phyloP scores from a whole-genome alignment of 768 basidiomycete genomes.

The Kwoniella newhampshirensis region DNA sequence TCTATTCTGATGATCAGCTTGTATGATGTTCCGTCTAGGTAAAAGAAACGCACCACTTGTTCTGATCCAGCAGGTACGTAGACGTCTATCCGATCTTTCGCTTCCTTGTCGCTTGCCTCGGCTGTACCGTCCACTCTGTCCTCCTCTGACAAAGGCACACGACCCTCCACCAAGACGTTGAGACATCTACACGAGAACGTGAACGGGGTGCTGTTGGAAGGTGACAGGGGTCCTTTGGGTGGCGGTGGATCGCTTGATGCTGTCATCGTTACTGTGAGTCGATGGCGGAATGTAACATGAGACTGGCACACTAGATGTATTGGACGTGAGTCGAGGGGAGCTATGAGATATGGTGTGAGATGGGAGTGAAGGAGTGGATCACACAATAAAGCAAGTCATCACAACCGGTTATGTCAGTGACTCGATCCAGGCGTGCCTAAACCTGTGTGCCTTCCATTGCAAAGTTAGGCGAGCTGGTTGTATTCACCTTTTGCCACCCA shows the following conservation, averaged over 20 bases:
- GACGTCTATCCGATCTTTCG: neutral
- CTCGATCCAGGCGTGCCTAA: no score
- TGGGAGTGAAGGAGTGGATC: neutral
- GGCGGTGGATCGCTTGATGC: slow-evolving; percentile 5
- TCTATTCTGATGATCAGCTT: slow-evolving; percentile 16
- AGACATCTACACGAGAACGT: slow-evolving; percentile 32
- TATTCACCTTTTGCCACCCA: no score
- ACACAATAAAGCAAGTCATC: no score
- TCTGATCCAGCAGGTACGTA: slow-evolving; percentile 7
- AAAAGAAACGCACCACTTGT: slow-evolving; percentile 16
- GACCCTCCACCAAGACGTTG: slow-evolving; percentile 32
- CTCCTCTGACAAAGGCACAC: slow-evolving; percentile 14
- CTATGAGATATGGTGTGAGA: neutral
- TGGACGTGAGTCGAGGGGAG: no score
- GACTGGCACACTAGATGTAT: no score
- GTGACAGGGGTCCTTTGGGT: slow-evolving; percentile 7
- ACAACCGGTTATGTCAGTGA: no score
- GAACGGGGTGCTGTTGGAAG: slow-evolving; percentile 25
- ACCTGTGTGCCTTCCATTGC: no score
- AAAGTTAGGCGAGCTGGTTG: no score
- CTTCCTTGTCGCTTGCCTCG: neutral
- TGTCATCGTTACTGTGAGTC: no score
- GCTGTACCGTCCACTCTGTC: slow-evolving; percentile 3
- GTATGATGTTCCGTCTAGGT: neutral
- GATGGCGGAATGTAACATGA: no score